Evolutionary conservation across 345 rosid species (phyloP), one percentile per base, ranked within the genome.

Genomic region (Melaleuca quinquenervia): DNA sequence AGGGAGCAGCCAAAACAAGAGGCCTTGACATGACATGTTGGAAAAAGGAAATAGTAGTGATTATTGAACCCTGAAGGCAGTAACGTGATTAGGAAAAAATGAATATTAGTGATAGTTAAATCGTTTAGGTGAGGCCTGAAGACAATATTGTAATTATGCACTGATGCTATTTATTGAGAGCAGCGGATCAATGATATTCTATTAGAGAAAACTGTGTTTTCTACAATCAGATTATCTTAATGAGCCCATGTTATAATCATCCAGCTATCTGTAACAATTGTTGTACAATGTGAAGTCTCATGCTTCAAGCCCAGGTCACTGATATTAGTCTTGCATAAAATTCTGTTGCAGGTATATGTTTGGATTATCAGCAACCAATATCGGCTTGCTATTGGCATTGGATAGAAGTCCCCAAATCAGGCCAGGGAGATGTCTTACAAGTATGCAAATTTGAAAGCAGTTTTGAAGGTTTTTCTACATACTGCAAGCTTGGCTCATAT

Each of bases 371-470:
- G 88, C 94, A 52, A 91, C 89, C 90, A 92, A 93, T 75, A 89
- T 83, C 16, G 99, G 99, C 85, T 91, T 98, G 95, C 92, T 94
- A 82, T 91, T 98, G 95, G 93, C 96, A 50, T 88, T 98, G 84
- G 99, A 98, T 86, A 94, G 93, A 89, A 91, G 90, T 54, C 92
- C 98, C 64, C 91, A 88, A 58, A 87, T 89, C 82, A 87, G 93
- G 88, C 97, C 90, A 84, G 93, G 94, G 98, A 94, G 96, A 93
- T 98, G 98, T 86, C 93, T 94, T 82, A 85, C 93, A 85, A 98
- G 98, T 88, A 90, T 94, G 5, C 98, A 93, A 91, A 93, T 93
- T 86, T 91, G 93, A 93, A 88, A 85, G 74, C 49, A 70, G 80
- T 70, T 70, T 70, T 70, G 51, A 26, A 32, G 29, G 48, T 49